phyloP scores from a whole-genome alignment of 75 land plant species.

The Isoetes taiwanensis region DNA sequence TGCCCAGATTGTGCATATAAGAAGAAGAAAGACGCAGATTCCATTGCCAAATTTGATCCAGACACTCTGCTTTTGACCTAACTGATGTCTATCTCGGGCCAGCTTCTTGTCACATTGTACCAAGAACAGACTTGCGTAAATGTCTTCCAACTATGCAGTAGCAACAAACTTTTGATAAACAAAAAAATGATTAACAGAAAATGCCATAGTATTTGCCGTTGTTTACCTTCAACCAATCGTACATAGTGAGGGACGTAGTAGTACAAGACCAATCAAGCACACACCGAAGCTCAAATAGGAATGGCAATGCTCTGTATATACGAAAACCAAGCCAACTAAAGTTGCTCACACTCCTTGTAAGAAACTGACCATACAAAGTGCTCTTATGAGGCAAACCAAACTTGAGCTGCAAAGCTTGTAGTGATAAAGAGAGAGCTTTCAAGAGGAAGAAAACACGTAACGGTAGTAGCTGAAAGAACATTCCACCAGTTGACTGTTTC shows the following conservation, averaged over 20 bases:
- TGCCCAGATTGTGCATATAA: slow-evolving; percentile 92
- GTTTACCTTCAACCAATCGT: slow-evolving; percentile 96
- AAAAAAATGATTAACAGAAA: not conserved
- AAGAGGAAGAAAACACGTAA: slow-evolving; percentile 75
- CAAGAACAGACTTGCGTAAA: slow-evolving; percentile 83
- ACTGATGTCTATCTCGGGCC: slow-evolving; percentile 65
- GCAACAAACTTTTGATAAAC: not conserved
- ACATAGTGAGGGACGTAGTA: slow-evolving; percentile 90
- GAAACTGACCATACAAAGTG: slow-evolving; percentile 74
- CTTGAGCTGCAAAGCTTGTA: slow-evolving; percentile 83
- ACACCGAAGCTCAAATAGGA: slow-evolving; percentile 92
- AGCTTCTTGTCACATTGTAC: slow-evolving; percentile 87
- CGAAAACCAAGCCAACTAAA: slow-evolving; percentile 74
- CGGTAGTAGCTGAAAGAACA: slow-evolving; percentile 33
- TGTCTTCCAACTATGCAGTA: slow-evolving; percentile 70
- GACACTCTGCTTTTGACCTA: slow-evolving; percentile 72
- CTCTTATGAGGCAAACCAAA: slow-evolving; percentile 90
- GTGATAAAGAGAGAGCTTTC: slow-evolving; percentile 70
- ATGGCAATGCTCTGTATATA: slow-evolving; percentile 82
- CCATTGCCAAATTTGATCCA: slow-evolving; percentile 86
- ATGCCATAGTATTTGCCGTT: not conserved
- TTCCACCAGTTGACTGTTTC: not conserved
- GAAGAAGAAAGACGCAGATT: slow-evolving; percentile 62
- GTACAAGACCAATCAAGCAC: slow-evolving; percentile 99
- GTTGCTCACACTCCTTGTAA: slow-evolving; percentile 61